Conservation (phyloP, 495 filamentous ascomycete genomes). For the Penicillium argentinense region DNA sequence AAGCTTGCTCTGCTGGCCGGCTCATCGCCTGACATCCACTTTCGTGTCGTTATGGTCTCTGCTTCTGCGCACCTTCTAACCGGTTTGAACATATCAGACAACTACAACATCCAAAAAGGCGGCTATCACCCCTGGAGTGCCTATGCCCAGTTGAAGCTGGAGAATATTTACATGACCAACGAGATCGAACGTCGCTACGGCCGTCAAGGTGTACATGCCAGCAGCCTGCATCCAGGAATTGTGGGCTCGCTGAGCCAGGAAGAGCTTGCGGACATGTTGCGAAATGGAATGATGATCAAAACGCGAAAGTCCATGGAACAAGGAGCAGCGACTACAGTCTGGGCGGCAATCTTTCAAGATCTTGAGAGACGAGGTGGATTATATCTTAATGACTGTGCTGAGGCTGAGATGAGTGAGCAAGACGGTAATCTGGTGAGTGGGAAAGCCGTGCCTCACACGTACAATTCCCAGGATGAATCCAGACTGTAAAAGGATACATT, state of each 20-base stretch:
- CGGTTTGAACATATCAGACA: constrained; percentile 20
- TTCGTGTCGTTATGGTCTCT: constrained; percentile 44
- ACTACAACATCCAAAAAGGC: constrained; percentile 30
- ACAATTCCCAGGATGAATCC: constrained; percentile 35
- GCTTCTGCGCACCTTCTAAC: constrained; percentile 34
- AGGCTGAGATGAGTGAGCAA: constrained; percentile 18
- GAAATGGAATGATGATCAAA: constrained; percentile 23
- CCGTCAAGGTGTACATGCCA: constrained; percentile 35
- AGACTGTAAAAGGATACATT: constrained; percentile 45
- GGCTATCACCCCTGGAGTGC: constrained; percentile 36
- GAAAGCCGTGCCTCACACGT: constrained; percentile 38
- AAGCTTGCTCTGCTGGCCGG: constrained; percentile 41
- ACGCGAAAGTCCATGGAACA: constrained; percentile 34
- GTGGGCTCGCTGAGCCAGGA: constrained; percentile 27
- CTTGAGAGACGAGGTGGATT: constrained; percentile 42
- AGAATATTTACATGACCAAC: constrained; percentile 43
- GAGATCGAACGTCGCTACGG: constrained; percentile 48
- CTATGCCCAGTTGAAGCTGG: constrained; percentile 40
- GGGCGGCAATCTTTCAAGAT: constrained; percentile 39
- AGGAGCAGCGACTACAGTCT: constrained; percentile 45
- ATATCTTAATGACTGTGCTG: constrained; percentile 38
- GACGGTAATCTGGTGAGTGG: constrained; percentile 9
- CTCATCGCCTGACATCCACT: constrained; percentile 38
- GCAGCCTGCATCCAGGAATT: constrained; percentile 42
- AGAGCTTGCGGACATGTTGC: constrained; percentile 11